Base-by-base conservation (phyloP, 805 yeast species). In the Saccharomycopsis schoenii region DNA sequence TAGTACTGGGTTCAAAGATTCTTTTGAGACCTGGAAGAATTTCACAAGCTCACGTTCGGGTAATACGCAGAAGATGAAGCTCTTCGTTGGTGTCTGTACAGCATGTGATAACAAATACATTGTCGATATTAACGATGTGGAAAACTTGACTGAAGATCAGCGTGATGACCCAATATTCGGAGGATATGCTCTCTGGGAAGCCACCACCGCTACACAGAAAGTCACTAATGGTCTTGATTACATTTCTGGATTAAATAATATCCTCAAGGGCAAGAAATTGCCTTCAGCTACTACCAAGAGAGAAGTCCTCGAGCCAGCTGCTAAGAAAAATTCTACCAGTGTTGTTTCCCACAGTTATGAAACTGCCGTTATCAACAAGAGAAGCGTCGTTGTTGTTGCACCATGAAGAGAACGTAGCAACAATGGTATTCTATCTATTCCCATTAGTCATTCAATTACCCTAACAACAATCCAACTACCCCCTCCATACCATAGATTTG, bases 31-130 rank as follows among this genome's bases (percentile, higher is more conserved):
- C 56, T 85, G 89, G 89, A 77, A 41, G 12, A 71, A 78, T 47
- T 62, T 59, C 19, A 54, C 61, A 77, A 69, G 64, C 83, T 82
- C 37, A 66, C 72, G 25, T 66, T 69, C 43, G 62, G 72, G 55
- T 73, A 85, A 21, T 76, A 17, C 40, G 6, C 78, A 71, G 54
- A 72, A 83, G 65, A 81, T 83, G 59, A 78, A 80, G 67, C 64
- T 86, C 43, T 86, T 71, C 67, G 70, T 86, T 40, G 90, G 91
- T 24, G 77, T 86, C 37, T 88, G 90, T 15, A 82, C 81, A 12
- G 67, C 77, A 11, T 52, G 80, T 55, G 81, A 84, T 55, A 87
- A 89, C 39, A 79, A 89, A 56, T 84, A 83, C 65, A 76, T 79
- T 65, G 79, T 79, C 65, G 66, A 78, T 57, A 67, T 69, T 51